Conservation (phyloP, 192 early-diverging fungal genomes). For the Chytriomyces sp. region DNA sequence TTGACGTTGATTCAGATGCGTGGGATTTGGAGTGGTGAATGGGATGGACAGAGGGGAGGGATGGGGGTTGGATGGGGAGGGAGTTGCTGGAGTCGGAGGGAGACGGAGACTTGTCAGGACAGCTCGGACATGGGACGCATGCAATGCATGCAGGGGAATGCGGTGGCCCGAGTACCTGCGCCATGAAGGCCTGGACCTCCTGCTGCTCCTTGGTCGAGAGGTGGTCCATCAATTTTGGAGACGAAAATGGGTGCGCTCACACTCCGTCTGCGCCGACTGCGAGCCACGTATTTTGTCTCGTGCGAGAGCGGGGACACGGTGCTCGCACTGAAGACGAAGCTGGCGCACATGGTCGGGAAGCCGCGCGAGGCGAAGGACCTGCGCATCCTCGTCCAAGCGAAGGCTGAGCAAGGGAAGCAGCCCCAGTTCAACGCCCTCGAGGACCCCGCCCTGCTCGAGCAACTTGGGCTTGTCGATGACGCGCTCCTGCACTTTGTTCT, state of each 20-base stretch:
- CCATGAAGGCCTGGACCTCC: constrained; percentile 1
- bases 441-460: constrained; percentile 46
- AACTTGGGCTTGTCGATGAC: constrained; percentile 46
- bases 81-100: too few species aligned
- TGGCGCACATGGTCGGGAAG: constrained; percentile 26
- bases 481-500: constrained; percentile 36
- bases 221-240: constrained; percentile 5
- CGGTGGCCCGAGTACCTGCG: too few species aligned
- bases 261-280: constrained; percentile 46
- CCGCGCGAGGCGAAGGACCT: constrained; percentile 38
- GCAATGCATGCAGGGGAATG: not conserved
- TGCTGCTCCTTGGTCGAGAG: not conserved
- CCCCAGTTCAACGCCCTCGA: constrained; percentile 38
- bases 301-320: constrained; percentile 36
- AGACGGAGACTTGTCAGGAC: too few species aligned
- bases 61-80: too few species aligned
- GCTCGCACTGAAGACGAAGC: constrained; percentile 33
- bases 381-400: constrained; percentile 26
- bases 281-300: constrained; percentile 48
- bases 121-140: not conserved
- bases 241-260: constrained; percentile 11
- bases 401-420: constrained; percentile 15
- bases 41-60: not conserved
- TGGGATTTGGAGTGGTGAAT: too few species aligned
- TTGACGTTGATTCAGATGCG: too few species aligned